Base-by-base conservation (phyloP, 371 early-diverging fungal species). In the Dinochytrium kinnereticum region DNA sequence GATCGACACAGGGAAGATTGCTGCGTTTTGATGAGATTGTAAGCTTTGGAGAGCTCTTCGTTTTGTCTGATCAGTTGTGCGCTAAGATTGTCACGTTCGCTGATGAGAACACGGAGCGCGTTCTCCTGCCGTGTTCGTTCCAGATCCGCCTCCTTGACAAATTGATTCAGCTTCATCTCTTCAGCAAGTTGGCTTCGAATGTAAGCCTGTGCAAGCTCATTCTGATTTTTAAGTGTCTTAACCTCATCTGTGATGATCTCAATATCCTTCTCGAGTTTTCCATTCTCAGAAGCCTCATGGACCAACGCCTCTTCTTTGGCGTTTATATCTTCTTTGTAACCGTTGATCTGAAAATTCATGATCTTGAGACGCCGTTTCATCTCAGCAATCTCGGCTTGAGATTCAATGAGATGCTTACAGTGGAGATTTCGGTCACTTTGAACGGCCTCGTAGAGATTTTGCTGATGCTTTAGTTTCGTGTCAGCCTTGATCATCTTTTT, bases 291-390 rank as follows among this genome's bases (percentile, higher is more conserved):
- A 1, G 65, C 76, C 68, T 88, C 88, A n/a, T 74, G 73, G 17
- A 77, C 74, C 39, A 88, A 68, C 2, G 76, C 72, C 3, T 80
- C 84, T 2, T 84, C 81, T 66, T 86, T 86, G 37, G 81, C 50
- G 55, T 80, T 81, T 65, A 86, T 84, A 64, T 85, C 86, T 51
- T 88, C 85, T 67, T 86, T 86, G 78, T 71, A 84, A 0, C 85
- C 86, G 68, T 82, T 84, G 73, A 88, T 88, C 69, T 85, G 88
- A 69, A 80, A 86, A 74, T 86, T 88, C 84, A 86, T 85, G 59
- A 86, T 80, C 71, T 85, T 88, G 38, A 88, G 78, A 68, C 79
- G 82, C 1, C 85, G 79, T 73, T 85, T 85, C 85, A 86, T 85
- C 70, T 85, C 86, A 15, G 81, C 72, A 69, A 88, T 88, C 70